Evolutionary conservation across 2,329 filamentous ascomycete genomes (phyloP).

Genomic region (Leptographium flavum): DNA sequence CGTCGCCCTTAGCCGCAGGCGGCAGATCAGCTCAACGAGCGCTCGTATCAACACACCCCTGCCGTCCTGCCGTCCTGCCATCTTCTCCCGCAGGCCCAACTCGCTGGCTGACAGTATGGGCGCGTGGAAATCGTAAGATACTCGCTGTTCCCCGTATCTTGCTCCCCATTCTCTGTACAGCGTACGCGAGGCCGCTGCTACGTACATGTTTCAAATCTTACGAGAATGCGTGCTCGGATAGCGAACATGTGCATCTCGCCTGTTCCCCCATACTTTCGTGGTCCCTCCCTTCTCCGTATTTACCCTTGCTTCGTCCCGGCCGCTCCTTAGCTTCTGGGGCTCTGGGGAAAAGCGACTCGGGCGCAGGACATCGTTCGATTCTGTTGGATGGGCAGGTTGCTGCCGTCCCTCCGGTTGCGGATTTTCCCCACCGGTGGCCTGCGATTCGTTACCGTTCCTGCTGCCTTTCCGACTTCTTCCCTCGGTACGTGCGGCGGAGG

Average conservation of each 20-base stretch:
- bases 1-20: not conserved
- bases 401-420: not conserved
- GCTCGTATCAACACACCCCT: not conserved
- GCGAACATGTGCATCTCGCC: not conserved
- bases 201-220: too few species aligned
- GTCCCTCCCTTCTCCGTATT: not conserved
- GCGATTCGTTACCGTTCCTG: not conserved
- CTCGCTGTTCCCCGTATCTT: not conserved
- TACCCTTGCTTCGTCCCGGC: not conserved
- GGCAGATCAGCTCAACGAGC: not conserved
- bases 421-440: not conserved
- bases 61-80: not conserved
- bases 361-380: not conserved
- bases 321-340: too few species aligned
- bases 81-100: not conserved
- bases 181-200: too few species aligned
- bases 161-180: too few species aligned
- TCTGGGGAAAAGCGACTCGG: too few species aligned
- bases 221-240: too few species aligned
- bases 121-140: constrained; percentile 2
- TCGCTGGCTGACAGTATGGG: not conserved
- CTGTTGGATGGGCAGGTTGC: not conserved
- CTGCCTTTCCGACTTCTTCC: not conserved
- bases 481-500: not conserved
- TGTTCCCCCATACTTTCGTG: not conserved